Evolutionary conservation across 352 stramenopile species (phyloP), one percentile per base, ranked within the genome.

Genomic region (Globisporangium splendens): DNA sequence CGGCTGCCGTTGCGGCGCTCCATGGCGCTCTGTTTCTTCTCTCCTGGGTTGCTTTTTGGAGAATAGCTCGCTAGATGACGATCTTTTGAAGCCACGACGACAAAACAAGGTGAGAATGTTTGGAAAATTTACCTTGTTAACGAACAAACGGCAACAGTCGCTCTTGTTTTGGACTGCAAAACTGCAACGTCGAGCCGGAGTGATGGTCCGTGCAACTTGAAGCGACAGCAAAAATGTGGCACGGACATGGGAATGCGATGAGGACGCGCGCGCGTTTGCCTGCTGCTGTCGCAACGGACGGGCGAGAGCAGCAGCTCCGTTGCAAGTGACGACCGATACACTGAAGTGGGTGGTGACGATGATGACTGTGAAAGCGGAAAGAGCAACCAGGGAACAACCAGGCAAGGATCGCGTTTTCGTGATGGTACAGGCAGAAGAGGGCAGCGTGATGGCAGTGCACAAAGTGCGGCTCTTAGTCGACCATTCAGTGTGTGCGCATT

Each of bases 401-500:
- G 46, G 33, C 39, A 47, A 28, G 15, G 10, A 33, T 8, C 51
- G 51, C 38, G 6, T 12, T 15, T 44, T n/a, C 39, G 39, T 44
- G 24, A 60, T 17, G 59, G 54, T 4, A 46, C 53, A 1, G 54
- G 60, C 11, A 62, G 50, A 7, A 62, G 71, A 56, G 73, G 73
- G 0, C 62, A 65, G 39, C 28, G 72, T 12, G 72, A 83, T 31
- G 74, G 74, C 28, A 51, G 58, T 15, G 60, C 38, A 15, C 54
- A 24, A 3, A 12, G 33, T 2, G 63, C 71, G 17, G 63, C 73
- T 11, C 46, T 83, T 22, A 75, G 81, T 56, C 74, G 69, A 1
- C 71, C 71, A 4, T 75, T 70, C 59, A 62, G 59, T 3, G 21
- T 80, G 42, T 83, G 71, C 41, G 49, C 56, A 11, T 39, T 83